Percentiles rank a stretch among this genome's conserved stretches.
Conservation (phyloP, 2,329 filamentous ascomycete genomes). For the Stachybotrys chartarum region DNA sequence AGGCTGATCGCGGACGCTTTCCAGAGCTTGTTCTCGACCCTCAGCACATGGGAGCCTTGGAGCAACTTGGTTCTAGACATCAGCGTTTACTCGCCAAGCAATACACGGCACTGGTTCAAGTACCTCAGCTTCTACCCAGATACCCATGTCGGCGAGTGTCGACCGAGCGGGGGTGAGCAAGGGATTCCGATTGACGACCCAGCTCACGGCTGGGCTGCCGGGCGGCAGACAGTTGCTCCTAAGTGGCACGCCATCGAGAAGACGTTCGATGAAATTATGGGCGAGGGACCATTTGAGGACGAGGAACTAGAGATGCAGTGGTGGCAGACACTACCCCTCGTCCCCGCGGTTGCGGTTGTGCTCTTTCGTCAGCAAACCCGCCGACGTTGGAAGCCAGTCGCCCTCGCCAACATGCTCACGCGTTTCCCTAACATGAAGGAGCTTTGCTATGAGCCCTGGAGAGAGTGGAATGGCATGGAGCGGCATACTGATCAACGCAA, state of each 20-base stretch:
- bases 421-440: constrained; percentile 27
- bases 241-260: too few relatives aligned
- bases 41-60: constrained; percentile 23
- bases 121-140: constrained; percentile 18
- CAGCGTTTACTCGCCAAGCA: constrained; percentile 28
- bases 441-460: constrained; percentile 31
- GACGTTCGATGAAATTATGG: too few relatives aligned
- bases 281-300: too few relatives aligned
- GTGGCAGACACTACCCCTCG: constrained; percentile 16
- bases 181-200: constrained; percentile 20
- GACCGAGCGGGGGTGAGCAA: constrained; percentile 10
- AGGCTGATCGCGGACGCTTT: constrained; percentile 18
- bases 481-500: constrained; percentile 18
- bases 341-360: constrained; percentile 22
- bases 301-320: too few relatives aligned
- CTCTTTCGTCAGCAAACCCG: constrained; percentile 30
- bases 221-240: too few relatives aligned
- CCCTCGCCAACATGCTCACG: constrained; percentile 23
- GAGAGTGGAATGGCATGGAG: constrained; percentile 17
- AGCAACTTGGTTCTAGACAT: constrained; percentile 27
- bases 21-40: constrained; percentile 19
- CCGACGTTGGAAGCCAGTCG: constrained; percentile 23
- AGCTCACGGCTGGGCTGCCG: too few relatives aligned
- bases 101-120: constrained; percentile 27
- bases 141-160: constrained; percentile 4